These are phyloP conservation scores for Tuber calosporum DNA, from an alignment of 495 filamentous ascomycete genomes.

Conservation along the genomic window DNA sequence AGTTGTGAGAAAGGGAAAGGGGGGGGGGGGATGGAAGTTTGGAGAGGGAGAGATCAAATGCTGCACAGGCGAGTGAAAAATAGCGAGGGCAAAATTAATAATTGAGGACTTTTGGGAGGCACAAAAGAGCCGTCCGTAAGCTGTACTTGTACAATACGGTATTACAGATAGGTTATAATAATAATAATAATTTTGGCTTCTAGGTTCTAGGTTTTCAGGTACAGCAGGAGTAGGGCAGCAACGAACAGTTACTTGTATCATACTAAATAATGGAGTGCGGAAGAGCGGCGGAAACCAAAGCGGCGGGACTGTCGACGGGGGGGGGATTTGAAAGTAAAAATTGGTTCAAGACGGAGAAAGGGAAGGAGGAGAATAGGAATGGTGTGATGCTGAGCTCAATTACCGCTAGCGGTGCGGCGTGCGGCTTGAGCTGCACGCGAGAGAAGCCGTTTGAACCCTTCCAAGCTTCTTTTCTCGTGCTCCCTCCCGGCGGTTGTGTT, in stretches of 20 bases:
- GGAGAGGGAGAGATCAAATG: not conserved
- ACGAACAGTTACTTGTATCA: not conserved
- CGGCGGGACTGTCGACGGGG: slow-evolving; percentile 4
- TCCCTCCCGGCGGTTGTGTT: not conserved
- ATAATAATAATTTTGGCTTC: slow-evolving; percentile 3
- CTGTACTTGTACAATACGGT: not conserved
- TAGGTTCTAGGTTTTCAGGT: not conserved
- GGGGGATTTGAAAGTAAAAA: not conserved
- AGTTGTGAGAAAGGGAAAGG: slow-evolving; percentile 15
- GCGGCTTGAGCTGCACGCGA: slow-evolving; percentile 1
- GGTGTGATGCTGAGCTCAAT: not conserved
- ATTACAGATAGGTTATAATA: slow-evolving; percentile 6
- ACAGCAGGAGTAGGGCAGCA: not conserved
- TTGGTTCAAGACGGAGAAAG: slow-evolving; percentile 10
- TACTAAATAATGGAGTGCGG: not conserved
- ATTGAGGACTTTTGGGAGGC: slow-evolving; percentile 3
- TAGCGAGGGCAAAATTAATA: slow-evolving; percentile 3
- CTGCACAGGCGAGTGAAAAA: not conserved
- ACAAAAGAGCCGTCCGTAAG: slow-evolving; percentile 4
- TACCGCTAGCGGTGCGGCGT: slow-evolving; percentile 3
- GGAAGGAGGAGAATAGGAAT: slow-evolving; percentile 6
- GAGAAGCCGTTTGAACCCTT: slow-evolving; percentile 5
- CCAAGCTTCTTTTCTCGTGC: slow-evolving; percentile 2
- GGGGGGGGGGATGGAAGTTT: slow-evolving; percentile 4
- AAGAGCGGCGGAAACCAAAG: not conserved